Conservation (phyloP, 768 basidiomycete species). For the Hypholoma sublateritium region DNA sequence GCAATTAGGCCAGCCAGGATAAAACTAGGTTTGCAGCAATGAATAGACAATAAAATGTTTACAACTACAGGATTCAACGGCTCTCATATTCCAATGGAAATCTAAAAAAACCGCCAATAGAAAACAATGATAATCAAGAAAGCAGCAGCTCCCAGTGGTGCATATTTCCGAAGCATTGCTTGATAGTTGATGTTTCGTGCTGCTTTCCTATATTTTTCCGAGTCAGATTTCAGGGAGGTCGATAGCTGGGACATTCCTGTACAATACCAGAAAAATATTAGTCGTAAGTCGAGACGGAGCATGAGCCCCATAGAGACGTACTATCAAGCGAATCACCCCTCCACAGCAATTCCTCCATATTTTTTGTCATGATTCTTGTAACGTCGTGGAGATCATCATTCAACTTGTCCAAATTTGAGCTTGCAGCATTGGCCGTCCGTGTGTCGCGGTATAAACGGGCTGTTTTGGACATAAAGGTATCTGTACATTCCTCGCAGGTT, state of each 20-base stretch:
- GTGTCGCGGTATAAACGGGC: conserved; percentile 94
- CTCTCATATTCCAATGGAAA: conserved; percentile 9
- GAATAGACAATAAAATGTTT: conserved; percentile 15
- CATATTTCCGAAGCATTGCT: conserved; percentile 94
- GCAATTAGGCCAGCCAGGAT: background rate
- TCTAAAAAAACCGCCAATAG: conserved; percentile 72
- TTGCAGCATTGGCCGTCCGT: conserved; percentile 73
- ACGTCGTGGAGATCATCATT: conserved; percentile 98
- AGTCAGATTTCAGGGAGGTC: conserved; percentile 91
- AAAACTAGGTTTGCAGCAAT: conserved; percentile 5
- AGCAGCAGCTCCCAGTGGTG: conserved; percentile 81
- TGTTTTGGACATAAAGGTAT: conserved; percentile 99
- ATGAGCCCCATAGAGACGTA: conserved; percentile 36
- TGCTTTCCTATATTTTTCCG: conserved; percentile 95
- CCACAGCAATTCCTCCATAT: conserved; percentile 99
- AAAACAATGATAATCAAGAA: conserved; percentile 77
- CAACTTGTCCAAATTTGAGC: conserved; percentile 76
- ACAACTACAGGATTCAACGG: conserved; percentile 17
- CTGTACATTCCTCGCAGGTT: conserved; percentile 38
- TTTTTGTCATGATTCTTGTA: conserved; percentile 99
- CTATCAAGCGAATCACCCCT: conserved; percentile 96
- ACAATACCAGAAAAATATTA: background rate
- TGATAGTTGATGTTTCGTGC: conserved; percentile 93
- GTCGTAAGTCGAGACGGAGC: background rate
- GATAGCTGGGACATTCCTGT: conserved; percentile 97